Conservation (phyloP, 176 grass and related monocot species). For the Oryza glumipatula region DNA sequence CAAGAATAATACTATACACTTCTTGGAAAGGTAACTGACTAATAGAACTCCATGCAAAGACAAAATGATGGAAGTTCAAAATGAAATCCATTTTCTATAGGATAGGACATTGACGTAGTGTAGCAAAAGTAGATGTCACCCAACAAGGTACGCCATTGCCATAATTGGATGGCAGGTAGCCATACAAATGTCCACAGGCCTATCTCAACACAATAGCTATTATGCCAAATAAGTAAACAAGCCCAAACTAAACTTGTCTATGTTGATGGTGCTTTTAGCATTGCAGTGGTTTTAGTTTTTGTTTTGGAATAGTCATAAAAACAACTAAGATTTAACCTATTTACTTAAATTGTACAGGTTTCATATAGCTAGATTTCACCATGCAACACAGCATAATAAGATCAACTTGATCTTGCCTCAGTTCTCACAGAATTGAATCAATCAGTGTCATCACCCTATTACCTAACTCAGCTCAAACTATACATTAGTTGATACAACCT, state of each 20-base stretch:
- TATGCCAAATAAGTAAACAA: conserved; percentile 9
- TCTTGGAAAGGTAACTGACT: conserved; percentile 10
- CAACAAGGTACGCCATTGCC: conserved; percentile 3
- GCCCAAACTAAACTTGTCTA: neutral
- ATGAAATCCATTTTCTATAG: neutral
- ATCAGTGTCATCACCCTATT: neutral
- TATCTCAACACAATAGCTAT: neutral
- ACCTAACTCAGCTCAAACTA: neutral
- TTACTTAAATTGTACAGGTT: conserved; percentile 15
- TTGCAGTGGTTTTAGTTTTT: neutral
- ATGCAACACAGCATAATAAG: neutral
- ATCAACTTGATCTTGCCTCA: neutral
- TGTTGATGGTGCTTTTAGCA: conserved; percentile 11
- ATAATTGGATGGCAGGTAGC: neutral
- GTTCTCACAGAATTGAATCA: neutral
- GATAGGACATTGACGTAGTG: neutral
- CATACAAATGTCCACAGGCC: conserved; percentile 5
- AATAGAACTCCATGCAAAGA: neutral
- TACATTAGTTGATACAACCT: conserved; percentile 42
- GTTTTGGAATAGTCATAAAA: neutral
- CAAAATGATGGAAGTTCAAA: neutral
- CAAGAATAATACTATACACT: neutral
- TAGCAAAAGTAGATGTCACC: neutral
- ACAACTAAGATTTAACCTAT: conserved; percentile 2
- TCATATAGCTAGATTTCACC: conserved; percentile 4